A percentile compares a stretch with the other conserved stretches of the same genome.
phyloP scores from a whole-genome alignment of 352 stramenopile species.

The Globisporangium heterothallicum region DNA sequence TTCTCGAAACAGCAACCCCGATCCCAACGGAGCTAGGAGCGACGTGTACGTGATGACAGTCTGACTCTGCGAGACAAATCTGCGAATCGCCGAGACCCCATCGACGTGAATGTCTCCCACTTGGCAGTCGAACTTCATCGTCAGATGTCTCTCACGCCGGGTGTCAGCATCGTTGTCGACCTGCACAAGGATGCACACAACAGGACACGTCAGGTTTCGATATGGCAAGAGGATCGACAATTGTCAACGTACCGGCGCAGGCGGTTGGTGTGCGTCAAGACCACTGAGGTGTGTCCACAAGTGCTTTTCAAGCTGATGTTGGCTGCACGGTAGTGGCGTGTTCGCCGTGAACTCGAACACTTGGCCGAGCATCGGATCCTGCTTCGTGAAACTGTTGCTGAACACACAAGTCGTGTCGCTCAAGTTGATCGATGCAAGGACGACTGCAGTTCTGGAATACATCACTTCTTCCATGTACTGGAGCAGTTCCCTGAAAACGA shows the following conservation, averaged over 20 bases:
- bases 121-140: too few species aligned
- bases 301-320: not conserved
- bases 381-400: not conserved
- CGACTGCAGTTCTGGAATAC: not conserved
- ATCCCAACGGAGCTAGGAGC: not conserved
- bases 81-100: not conserved
- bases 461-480: not conserved
- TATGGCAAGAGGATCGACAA: not conserved
- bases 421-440: too few species aligned
- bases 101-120: not conserved
- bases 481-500: not conserved
- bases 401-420: not conserved
- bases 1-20: not conserved
- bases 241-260: not conserved
- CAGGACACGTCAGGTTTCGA: too few species aligned
- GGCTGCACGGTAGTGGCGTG: conserved; percentile 2
- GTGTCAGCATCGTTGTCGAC: too few species aligned
- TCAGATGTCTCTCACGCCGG: too few species aligned
- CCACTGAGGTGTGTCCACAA: too few species aligned
- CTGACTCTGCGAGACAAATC: not conserved
- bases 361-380: not conserved
- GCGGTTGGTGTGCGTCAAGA: too few species aligned
- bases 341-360: not conserved
- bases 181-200: too few species aligned
- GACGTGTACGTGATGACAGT: conserved; percentile 1